A percentile compares a stretch with the other conserved stretches of the same genome.
phyloP scores from a whole-genome alignment of 495 filamentous ascomycete genomes.

The Talaromyces nanjingensis region DNA sequence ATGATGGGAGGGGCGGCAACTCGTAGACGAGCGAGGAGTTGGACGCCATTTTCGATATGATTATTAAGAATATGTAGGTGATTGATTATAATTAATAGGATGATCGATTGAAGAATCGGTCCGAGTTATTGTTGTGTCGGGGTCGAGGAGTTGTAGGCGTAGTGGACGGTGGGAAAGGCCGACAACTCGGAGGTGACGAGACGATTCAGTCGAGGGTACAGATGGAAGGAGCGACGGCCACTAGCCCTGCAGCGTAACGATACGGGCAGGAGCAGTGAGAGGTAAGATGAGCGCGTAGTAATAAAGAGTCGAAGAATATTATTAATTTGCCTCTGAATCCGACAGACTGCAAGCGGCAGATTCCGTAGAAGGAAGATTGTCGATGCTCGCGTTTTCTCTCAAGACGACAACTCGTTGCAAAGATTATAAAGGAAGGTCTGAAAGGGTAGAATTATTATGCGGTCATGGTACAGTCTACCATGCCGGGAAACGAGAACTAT shows the following conservation, averaged over 20 bases:
- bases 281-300: not conserved
- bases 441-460: not conserved
- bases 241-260: not conserved
- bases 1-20: slow-evolving; percentile 73
- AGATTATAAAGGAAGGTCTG: not conserved
- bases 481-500: not conserved
- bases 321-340: not conserved
- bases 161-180: not conserved
- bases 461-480: not conserved
- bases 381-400: not conserved
- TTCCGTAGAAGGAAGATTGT: not conserved
- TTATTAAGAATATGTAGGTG: slow-evolving; percentile 3
- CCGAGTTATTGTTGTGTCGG: not conserved
- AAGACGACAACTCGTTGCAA: not conserved
- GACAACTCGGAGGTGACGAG: not conserved
- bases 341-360: not conserved
- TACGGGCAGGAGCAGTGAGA: not conserved
- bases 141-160: not conserved
- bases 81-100: not conserved
- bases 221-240: not conserved
- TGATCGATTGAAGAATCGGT: not conserved
- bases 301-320: not conserved
- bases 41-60: slow-evolving; percentile 7
- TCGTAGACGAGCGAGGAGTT: slow-evolving; percentile 36
- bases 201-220: not conserved